Evolutionary conservation across 2,329 filamentous ascomycete species (phyloP).

Genomic region (Apiospora arundinis): DNA sequence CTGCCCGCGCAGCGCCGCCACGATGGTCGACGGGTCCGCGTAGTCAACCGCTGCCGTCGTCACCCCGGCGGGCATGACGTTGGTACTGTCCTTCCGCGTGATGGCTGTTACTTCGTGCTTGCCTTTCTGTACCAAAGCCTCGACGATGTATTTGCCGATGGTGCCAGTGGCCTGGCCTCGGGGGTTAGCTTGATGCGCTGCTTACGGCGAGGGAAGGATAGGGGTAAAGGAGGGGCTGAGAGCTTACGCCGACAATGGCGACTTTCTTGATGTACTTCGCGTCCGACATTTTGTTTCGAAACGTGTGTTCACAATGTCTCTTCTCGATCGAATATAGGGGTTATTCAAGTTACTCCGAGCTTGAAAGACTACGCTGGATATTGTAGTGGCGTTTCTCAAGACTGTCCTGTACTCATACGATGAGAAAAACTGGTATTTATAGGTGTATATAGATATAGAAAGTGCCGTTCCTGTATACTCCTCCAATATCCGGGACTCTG

Average conservation of each 20-base stretch:
- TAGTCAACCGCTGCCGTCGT: constrained; percentile 51
- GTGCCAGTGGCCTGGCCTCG: constrained; percentile 49
- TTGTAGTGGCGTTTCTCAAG: neutral
- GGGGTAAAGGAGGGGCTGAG: neutral
- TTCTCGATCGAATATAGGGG: neutral
- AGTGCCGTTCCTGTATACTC: neutral
- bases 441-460: too few species aligned
- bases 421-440: too few species aligned
- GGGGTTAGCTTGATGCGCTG: too few species aligned
- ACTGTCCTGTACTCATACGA: neutral
- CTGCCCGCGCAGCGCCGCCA: constrained; percentile 57
- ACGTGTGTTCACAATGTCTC: neutral
- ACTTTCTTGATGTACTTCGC: constrained; percentile 50
- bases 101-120: constrained; percentile 60
- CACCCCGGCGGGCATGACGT: constrained; percentile 51
- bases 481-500: too few species aligned
- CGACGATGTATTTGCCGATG: constrained; percentile 46
- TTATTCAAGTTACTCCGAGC: neutral
- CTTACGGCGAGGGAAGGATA: constrained; percentile 17
- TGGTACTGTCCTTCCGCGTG: constrained; percentile 50
- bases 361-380: neutral
- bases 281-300: neutral
- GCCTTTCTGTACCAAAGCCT: constrained; percentile 51
- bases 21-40: constrained; percentile 48
- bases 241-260: constrained; percentile 55